Base-by-base conservation (phyloP, 805 yeast genomes). In the Metschnikowia koreensis region DNA sequence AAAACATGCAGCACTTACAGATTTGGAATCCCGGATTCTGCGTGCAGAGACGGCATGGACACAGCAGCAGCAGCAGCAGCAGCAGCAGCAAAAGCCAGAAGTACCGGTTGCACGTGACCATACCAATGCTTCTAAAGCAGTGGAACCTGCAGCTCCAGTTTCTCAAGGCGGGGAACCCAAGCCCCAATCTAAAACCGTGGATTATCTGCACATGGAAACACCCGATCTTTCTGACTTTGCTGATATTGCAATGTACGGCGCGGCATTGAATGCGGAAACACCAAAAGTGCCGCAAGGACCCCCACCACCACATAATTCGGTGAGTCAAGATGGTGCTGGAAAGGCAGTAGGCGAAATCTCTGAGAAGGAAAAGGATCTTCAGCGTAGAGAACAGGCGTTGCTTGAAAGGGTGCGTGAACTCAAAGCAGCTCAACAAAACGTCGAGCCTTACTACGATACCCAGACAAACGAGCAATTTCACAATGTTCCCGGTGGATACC, bases 171-270 rank as follows among this genome's bases (percentile, higher is more conserved):
- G 41, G 3, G 28, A 27, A 22, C 3, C 38, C 6, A n/a, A 12
- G 34, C 6, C 34, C 6, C 16, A 37, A 15, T 31, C 34, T 46
- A 39, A 41, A 28, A 40, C 52, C 2, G 34, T 36, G 34, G 31
- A 33, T 16, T 36, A 31, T 16, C 46, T 29, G 38, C 37, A 39
- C 26, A 33, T n/a, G 52, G 59, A 54, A 41, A 56, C 61, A 11
- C 64, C 60, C 31, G 69, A 65, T 39, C 61, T 73, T 46, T 64
- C 66, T n/a, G 76, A 72, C 52, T 64, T 70, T 31, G 59, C 73
- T 3, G 70, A 70, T 50, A 68, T 73, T 42, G 76, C 74, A 1
- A 53, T 65, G 33, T 73, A 69, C 53, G 76, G 75, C 7, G 75
- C 72, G 27, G 52, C 55, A 4, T 59, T 70, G 49, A 68, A 69